These are phyloP conservation scores for Radiomyces spectabilis DNA, from an alignment of 192 early-diverging fungal genomes.

Conservation along the genomic window DNA sequence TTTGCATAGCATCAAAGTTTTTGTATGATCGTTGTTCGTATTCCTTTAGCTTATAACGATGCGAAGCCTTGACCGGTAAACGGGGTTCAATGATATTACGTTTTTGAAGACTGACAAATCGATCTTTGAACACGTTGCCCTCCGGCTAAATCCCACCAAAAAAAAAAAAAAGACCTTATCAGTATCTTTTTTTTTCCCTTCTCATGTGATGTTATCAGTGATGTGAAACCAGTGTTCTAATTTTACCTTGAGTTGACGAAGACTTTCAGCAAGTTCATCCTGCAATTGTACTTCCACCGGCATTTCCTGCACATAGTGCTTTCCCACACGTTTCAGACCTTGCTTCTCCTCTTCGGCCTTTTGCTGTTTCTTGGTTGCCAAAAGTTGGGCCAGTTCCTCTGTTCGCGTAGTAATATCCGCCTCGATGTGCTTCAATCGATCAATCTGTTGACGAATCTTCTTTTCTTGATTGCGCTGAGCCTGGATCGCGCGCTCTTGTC, in stretches of 20 bases:
- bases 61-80: slow-evolving; percentile 30
- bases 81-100: slow-evolving; percentile 50
- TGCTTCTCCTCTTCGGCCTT: slow-evolving; percentile 33
- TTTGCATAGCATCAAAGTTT: slow-evolving; percentile 30
- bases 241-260: slow-evolving; percentile 34
- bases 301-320: slow-evolving; percentile 17
- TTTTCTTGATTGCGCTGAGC: slow-evolving; percentile 28
- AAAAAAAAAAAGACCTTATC: not conserved
- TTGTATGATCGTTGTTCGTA: slow-evolving; percentile 49
- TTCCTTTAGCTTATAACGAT: slow-evolving; percentile 44
- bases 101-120: slow-evolving; percentile 43
- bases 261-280: slow-evolving; percentile 46
- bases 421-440: slow-evolving; percentile 40
- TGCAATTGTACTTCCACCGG: slow-evolving; percentile 36
- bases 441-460: slow-evolving; percentile 42
- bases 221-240: not conserved
- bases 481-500: slow-evolving; percentile 28
- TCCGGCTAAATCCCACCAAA: slow-evolving; percentile 40
- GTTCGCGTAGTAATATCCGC: slow-evolving; percentile 31
- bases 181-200: not conserved
- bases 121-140: slow-evolving; percentile 50
- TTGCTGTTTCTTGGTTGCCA: slow-evolving; percentile 20
- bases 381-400: slow-evolving; percentile 23
- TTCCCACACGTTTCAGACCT: slow-evolving; percentile 12
- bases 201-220: not conserved